Evolutionary conservation across 495 filamentous ascomycete species (phyloP), one percentile per base, ranked within the genome.

Genomic region (Filosporella fistucella): DNA sequence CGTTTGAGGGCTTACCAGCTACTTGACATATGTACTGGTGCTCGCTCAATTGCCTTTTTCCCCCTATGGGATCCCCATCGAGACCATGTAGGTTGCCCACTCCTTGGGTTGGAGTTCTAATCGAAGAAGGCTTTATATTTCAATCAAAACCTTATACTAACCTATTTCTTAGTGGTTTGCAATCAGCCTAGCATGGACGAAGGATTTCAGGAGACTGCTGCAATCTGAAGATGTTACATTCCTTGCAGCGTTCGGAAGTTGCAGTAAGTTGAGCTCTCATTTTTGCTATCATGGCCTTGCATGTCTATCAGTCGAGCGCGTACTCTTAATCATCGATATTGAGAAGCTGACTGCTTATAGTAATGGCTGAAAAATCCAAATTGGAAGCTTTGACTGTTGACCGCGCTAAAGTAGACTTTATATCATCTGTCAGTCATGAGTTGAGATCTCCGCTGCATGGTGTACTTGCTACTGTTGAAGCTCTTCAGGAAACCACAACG

Each of bases 361-460:
- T 77, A n/a, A 69, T 76, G 23, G 67, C 71, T 2, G 77, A 82
- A 47, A 70, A 80, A 1, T 70, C 71, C 0, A 73, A 74, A 21
- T 48, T 80, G 5, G 64, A 70, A 41, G 59, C 68, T 5, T 21
- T 69, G 18, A 63, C 58, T 1, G 66, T 64, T 10, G 65, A 64
- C 36, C 66, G 61, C 22, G 62, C 69, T 9, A 88, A 89, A 54
- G 74, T 75, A 2, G 80, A 83, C 44, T 81, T 88, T 45, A 78
- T 89, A 28, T 80, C 79, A 0, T 86, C 81, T 4, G 72, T 89
- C 25, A 84, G 78, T 34, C 88, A 93, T 57, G 88, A 93, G 57
- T 69, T 91, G 9, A 73, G 86, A 3, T 84, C 78, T 18, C 88
- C 88, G 1, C 64, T 93, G 7, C 66, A 76, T 32, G 78, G 76